Conservation (phyloP, 208 protist species). For the Leishmania turanica region DNA sequence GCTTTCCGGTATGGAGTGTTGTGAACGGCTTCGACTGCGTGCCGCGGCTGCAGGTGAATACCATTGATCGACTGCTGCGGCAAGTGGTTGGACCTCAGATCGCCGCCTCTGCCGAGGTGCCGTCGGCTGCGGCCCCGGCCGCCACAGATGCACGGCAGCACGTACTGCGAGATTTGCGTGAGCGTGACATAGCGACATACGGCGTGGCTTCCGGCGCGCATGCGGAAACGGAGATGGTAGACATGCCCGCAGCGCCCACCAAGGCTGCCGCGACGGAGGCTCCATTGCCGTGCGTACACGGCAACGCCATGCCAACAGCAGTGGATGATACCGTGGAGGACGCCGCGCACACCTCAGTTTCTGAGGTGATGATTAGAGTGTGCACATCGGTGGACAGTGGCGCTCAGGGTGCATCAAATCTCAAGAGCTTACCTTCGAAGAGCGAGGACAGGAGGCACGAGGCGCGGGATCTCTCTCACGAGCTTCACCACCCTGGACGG, state of each 20-base stretch:
- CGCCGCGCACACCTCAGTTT: background rate
- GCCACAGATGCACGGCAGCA: background rate
- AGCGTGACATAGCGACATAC: slow-evolving; percentile 5
- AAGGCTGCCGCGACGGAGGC: background rate
- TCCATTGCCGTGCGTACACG: background rate
- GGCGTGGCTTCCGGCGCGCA: background rate
- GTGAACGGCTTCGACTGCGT: slow-evolving; percentile 64
- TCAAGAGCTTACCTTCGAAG: background rate
- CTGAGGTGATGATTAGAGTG: background rate
- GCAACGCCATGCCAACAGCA: background rate
- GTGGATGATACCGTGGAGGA: background rate
- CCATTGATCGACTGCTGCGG: slow-evolving; percentile 46
- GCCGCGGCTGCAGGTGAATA: slow-evolving; percentile 69
- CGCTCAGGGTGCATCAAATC: background rate
- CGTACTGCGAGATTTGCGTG: background rate
- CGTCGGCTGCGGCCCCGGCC: background rate
- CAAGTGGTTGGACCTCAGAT: slow-evolving; percentile 17
- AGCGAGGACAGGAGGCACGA: background rate
- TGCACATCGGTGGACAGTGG: background rate
- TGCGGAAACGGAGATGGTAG: slow-evolving; percentile 21
- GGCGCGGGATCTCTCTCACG: slow-evolving; percentile 38
- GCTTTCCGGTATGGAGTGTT: slow-evolving; percentile 52
- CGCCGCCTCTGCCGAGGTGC: background rate
- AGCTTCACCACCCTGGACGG: slow-evolving; percentile 65
- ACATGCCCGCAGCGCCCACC: background rate